A percentile compares a stretch with the other conserved stretches of the same genome.
These are phyloP conservation scores for Tephrocybe sp. DNA, from an alignment of 768 basidiomycete species.

Conservation along the genomic window DNA sequence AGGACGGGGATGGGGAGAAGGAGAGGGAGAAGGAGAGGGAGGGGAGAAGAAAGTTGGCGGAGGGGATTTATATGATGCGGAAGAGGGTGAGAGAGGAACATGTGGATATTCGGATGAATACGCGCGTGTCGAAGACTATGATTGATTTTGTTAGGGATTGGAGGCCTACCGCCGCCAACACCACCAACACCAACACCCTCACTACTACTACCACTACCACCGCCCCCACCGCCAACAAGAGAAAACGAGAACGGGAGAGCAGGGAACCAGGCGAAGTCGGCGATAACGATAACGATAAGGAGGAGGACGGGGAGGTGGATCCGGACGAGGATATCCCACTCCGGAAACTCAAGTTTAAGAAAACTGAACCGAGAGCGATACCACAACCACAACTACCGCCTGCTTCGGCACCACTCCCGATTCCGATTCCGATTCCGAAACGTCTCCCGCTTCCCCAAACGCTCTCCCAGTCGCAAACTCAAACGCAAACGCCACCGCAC, in stretches of 20 bases:
- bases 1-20: too few species aligned
- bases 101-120: conserved; percentile 66
- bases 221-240: not conserved
- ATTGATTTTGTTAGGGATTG: conserved; percentile 44
- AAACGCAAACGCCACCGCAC: too few species aligned
- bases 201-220: not conserved
- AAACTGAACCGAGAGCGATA: not conserved
- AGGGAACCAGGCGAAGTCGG: conserved; percentile 5
- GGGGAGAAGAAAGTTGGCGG: conserved; percentile 7
- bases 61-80: conserved; percentile 39
- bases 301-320: too few species aligned
- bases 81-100: conserved; percentile 50
- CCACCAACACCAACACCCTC: not conserved
- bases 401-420: too few species aligned
- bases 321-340: not conserved
- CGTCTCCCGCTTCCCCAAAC: not conserved
- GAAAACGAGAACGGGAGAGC: conserved; percentile 6
- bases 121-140: conserved; percentile 52
- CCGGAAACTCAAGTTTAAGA: not conserved
- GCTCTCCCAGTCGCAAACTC: too few species aligned
- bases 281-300: too few species aligned
- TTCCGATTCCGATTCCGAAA: too few species aligned
- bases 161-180: not conserved
- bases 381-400: not conserved
- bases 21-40: conserved; percentile 3